Percentiles rank a stretch among this genome's conserved stretches.
Evolutionary conservation across 192 early-diverging fungal species (phyloP).

Genomic region (Linnemannia zychae): DNA sequence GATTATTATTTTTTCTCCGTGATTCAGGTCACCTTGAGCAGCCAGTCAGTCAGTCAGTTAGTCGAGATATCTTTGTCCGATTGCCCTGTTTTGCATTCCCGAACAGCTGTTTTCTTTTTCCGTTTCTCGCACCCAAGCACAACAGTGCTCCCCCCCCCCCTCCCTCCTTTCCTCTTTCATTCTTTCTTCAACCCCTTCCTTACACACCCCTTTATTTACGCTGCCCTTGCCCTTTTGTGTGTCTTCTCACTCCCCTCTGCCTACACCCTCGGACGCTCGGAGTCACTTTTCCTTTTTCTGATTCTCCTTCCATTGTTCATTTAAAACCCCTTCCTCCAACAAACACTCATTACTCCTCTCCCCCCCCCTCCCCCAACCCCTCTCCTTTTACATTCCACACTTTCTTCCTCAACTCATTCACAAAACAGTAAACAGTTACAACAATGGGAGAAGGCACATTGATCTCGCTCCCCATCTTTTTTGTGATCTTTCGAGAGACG

Average conservation of each 20-base stretch:
- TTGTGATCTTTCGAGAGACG: constrained; percentile 83
- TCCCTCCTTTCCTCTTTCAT: not conserved
- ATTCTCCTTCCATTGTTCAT: not conserved
- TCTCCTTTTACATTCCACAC: not conserved
- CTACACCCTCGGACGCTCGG: not conserved
- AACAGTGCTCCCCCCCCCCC: not conserved
- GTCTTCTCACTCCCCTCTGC: not conserved
- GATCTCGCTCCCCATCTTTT: constrained; percentile 65
- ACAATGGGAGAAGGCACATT: not conserved
- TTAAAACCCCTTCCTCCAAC: not conserved
- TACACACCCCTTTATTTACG: not conserved
- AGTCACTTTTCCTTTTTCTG: not conserved
- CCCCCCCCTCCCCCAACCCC: not conserved
- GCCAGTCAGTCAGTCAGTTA: too few species aligned
- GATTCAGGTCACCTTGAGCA: too few species aligned
- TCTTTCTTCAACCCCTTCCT: not conserved
- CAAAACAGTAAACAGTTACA: not conserved
- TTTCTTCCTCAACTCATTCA: not conserved
- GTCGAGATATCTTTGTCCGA: not conserved
- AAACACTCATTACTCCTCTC: too few species aligned
- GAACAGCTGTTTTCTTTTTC: not conserved
- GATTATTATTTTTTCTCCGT: not conserved
- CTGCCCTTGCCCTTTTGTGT: too few species aligned
- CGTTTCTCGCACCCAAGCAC: not conserved
- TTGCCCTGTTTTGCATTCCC: not conserved